phyloP scores from a whole-genome alignment of 176 grass and related monocot species.

The Zea luxurians region DNA sequence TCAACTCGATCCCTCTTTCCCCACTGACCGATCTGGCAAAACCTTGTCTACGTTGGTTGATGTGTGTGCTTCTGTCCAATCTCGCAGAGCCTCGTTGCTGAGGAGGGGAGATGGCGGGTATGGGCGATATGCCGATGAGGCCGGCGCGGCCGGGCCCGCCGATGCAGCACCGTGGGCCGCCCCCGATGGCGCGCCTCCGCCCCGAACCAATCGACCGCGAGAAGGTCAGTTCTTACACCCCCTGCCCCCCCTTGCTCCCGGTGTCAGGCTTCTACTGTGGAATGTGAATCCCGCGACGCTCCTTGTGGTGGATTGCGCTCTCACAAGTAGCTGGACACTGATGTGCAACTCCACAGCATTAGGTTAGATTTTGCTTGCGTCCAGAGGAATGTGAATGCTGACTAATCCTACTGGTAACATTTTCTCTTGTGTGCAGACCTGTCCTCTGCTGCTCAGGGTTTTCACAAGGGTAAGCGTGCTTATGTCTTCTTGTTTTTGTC shows the following conservation, averaged over 20 bases:
- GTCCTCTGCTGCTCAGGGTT: constrained; percentile 89
- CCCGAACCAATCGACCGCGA: constrained; percentile 83
- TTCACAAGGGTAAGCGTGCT: constrained; percentile 68
- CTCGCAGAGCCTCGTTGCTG: constrained; percentile 13
- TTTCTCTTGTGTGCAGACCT: constrained; percentile 67
- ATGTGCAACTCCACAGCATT: background rate
- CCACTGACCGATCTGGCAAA: background rate
- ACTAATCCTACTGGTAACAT: constrained; percentile 3
- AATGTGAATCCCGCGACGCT: background rate
- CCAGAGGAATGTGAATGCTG: background rate
- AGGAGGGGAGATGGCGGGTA: constrained; percentile 44
- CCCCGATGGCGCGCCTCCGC: constrained; percentile 63
- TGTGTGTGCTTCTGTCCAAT: constrained; percentile 9
- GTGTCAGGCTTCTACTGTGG: background rate
- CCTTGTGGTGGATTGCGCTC: background rate
- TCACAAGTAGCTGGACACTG: background rate
- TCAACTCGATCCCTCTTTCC: background rate
- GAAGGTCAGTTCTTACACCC: constrained; percentile 51
- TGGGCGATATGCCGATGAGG: constrained; percentile 61
- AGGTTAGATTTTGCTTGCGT: constrained; percentile 4
- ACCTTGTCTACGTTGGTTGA: background rate
- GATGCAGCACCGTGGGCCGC: constrained; percentile 73
- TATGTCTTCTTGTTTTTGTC: background rate
- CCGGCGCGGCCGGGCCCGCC: constrained; percentile 53
- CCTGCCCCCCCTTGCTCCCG: background rate